Percentiles rank a stretch among this genome's conserved stretches.
Evolutionary conservation across 106 monocot species (phyloP).

Genomic region (Cymbidium sinense): DNA sequence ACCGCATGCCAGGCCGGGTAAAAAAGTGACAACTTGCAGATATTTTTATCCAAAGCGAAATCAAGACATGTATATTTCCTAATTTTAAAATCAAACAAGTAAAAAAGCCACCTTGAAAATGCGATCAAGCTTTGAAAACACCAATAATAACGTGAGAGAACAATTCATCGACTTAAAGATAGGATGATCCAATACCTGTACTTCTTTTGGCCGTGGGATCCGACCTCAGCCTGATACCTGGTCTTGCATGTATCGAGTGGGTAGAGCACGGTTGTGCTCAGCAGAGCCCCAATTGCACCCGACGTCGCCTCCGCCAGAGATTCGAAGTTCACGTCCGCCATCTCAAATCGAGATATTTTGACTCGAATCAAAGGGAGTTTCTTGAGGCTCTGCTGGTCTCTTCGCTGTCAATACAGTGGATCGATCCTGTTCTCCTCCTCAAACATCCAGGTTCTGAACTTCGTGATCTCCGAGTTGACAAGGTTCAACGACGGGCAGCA

Average conservation of each 20-base stretch:
- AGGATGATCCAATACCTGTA: conserved; percentile 35
- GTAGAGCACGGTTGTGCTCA: conserved; percentile 81
- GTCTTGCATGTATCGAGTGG: conserved; percentile 97
- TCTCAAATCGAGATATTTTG: conserved; percentile 7
- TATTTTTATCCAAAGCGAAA: neutral
- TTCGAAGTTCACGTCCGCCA: conserved; percentile 55
- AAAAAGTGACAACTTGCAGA: too few species aligned
- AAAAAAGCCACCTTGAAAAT: neutral
- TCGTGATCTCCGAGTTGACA: neutral
- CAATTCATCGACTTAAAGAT: neutral
- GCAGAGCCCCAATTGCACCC: conserved; percentile 81
- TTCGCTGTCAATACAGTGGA: neutral
- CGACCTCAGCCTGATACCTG: conserved; percentile 86
- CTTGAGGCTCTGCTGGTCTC: neutral
- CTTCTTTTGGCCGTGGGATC: conserved; percentile 32
- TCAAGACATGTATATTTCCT: neutral
- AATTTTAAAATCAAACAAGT: neutral
- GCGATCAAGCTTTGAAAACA: neutral
- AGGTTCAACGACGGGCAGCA: too few species aligned
- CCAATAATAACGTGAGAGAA: neutral
- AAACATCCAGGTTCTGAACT: neutral
- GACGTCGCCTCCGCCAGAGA: conserved; percentile 87
- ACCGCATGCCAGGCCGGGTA: too few species aligned
- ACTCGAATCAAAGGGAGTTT: neutral
- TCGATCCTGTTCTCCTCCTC: neutral